Percentiles rank a stretch among this genome's conserved stretches.
Conservation (phyloP, 805 yeast species). For the Scheffersomyces amazonensis region DNA sequence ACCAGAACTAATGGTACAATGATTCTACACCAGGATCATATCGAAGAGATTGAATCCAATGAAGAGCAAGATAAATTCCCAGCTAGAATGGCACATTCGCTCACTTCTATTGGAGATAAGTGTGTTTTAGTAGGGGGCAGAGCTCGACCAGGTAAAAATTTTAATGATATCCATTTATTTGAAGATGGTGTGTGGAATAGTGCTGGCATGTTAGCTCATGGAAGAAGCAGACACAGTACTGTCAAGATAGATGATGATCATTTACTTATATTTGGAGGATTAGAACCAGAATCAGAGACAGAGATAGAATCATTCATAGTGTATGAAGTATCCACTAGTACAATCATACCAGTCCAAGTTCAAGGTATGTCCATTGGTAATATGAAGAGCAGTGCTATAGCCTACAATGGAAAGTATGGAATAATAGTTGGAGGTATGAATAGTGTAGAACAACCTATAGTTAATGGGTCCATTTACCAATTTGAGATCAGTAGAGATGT, state of each 20-base stretch:
- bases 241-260: slow-evolving; percentile 20
- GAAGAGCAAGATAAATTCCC: slow-evolving; percentile 17
- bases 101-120: slow-evolving; percentile 29
- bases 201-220: slow-evolving; percentile 34
- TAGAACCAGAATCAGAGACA: not conserved
- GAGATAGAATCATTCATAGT: slow-evolving; percentile 11
- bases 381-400: slow-evolving; percentile 31
- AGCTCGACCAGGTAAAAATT: slow-evolving; percentile 49
- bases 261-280: slow-evolving; percentile 55
- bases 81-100: slow-evolving; percentile 56
- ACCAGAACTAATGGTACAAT: slow-evolving; percentile 18
- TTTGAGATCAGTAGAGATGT: slow-evolving; percentile 21
- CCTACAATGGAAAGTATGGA: slow-evolving; percentile 32
- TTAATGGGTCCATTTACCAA: slow-evolving; percentile 30
- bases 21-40: slow-evolving; percentile 1
- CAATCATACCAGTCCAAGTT: slow-evolving; percentile 9
- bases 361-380: slow-evolving; percentile 16
- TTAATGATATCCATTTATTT: slow-evolving; percentile 29
- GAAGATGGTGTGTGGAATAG: slow-evolving; percentile 37
- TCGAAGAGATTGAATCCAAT: slow-evolving; percentile 20
- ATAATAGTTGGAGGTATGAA: slow-evolving; percentile 49
- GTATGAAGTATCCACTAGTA: slow-evolving; percentile 14
- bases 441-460: slow-evolving; percentile 21
- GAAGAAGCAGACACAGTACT: slow-evolving; percentile 53
- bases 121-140: slow-evolving; percentile 65